A percentile compares a stretch with the other conserved stretches of the same genome.
Conservation (phyloP, 1,284 basidiomycete species). For the Rugosomyces carneus region DNA sequence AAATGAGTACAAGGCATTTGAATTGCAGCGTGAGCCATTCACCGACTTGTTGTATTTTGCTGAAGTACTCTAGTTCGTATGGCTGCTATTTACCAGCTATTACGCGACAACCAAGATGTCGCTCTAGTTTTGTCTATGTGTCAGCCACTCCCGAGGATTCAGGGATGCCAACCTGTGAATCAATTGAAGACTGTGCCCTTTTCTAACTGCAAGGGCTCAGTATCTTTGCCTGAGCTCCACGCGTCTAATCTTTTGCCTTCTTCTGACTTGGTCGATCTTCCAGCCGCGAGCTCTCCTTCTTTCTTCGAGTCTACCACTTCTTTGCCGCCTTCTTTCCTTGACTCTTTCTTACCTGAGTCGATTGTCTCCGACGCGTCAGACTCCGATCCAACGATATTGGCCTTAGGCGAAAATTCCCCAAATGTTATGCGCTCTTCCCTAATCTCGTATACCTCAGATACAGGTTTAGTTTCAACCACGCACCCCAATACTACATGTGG, state of each 20-base stretch:
- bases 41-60: not conserved
- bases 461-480: not conserved
- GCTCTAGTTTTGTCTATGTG: slow-evolving; percentile 14
- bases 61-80: slow-evolving; percentile 14
- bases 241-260: slow-evolving; percentile 4
- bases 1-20: slow-evolving; percentile 11
- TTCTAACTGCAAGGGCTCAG: slow-evolving; percentile 9
- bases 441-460: not conserved
- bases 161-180: slow-evolving; percentile 8
- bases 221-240: slow-evolving; percentile 14
- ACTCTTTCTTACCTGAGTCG: slow-evolving; percentile 1
- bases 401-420: not conserved
- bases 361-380: slow-evolving; percentile 9
- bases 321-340: slow-evolving; percentile 7
- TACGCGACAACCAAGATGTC: slow-evolving; percentile 15
- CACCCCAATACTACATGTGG: slow-evolving; percentile 1
- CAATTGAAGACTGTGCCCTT: slow-evolving; percentile 7
- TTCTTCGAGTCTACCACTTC: slow-evolving; percentile 10
- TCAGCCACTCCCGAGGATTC: slow-evolving; percentile 6
- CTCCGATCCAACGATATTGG: slow-evolving; percentile 9
- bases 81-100: slow-evolving; percentile 13
- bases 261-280: slow-evolving; percentile 6
- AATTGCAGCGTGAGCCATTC: slow-evolving; percentile 14
- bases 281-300: slow-evolving; percentile 14
- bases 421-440: slow-evolving; percentile 6